phyloP scores from a whole-genome alignment of 352 stramenopile genomes.

The Lagenidium giganteum region DNA sequence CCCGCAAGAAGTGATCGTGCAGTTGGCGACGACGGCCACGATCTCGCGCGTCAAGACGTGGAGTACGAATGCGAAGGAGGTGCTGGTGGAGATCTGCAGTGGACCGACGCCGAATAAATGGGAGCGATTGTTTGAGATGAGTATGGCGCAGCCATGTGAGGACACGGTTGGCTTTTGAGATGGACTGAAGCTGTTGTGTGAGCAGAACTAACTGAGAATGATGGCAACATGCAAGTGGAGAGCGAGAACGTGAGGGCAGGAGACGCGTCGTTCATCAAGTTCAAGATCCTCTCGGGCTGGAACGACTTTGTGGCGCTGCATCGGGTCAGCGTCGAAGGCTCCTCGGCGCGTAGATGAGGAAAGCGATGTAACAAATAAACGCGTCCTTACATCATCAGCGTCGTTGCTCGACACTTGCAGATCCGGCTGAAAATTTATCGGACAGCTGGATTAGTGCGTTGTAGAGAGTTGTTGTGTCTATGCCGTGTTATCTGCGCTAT shows the following conservation, averaged over 20 bases:
- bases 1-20: slow-evolving; percentile 76
- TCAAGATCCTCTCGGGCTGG: slow-evolving; percentile 82
- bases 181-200: neutral
- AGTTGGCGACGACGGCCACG: slow-evolving; percentile 69
- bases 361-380: neutral
- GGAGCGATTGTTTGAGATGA: slow-evolving; percentile 72
- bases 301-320: slow-evolving; percentile 75
- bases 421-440: no score
- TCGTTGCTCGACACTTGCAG: no score
- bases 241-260: slow-evolving; percentile 67
- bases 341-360: slow-evolving; percentile 34
- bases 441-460: no score
- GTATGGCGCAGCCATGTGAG: slow-evolving; percentile 22
- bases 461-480: no score
- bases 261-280: slow-evolving; percentile 78
- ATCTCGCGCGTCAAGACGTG: slow-evolving; percentile 79
- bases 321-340: slow-evolving; percentile 78
- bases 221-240: slow-evolving; percentile 79
- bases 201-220: slow-evolving; percentile 68
- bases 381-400: neutral
- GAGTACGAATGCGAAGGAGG: slow-evolving; percentile 70
- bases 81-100: slow-evolving; percentile 62
- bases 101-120: slow-evolving; percentile 70
- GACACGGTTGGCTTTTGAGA: neutral
- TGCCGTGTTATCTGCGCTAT: no score